Conservation (phyloP, 2,329 filamentous ascomycete species). For the Cladosporium colombiae region DNA sequence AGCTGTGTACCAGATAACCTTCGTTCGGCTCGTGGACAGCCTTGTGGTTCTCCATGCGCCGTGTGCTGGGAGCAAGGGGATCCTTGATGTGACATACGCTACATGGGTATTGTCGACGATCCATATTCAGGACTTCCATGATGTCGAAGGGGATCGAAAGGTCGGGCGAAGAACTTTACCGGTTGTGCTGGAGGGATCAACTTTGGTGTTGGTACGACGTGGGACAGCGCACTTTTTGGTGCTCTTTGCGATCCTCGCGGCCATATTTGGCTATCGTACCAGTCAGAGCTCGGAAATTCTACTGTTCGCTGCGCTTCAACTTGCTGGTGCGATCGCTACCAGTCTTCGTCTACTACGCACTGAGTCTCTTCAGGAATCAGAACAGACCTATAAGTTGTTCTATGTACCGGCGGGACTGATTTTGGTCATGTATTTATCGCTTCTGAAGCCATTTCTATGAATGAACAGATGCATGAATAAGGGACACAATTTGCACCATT, state of each 20-base stretch:
- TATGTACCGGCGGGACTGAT: not conserved
- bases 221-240: not conserved
- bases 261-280: not conserved
- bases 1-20: not conserved
- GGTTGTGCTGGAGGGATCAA: not conserved
- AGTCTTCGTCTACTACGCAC: not conserved
- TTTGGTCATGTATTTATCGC: not conserved
- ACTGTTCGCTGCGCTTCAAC: not conserved
- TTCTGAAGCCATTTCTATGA: not conserved
- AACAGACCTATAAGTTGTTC: not conserved
- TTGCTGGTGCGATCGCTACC: not conserved
- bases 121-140: not conserved
- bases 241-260: not conserved
- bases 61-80: not conserved
- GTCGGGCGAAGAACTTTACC: not conserved
- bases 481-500: not conserved
- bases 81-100: not conserved
- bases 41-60: not conserved
- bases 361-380: not conserved
- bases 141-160: not conserved
- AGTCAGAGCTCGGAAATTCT: too few species aligned
- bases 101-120: not conserved
- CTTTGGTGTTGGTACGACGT: not conserved
- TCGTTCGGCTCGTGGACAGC: not conserved
- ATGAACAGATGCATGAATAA: not conserved